These are phyloP conservation scores for Trypanosoma scelopori DNA, from an alignment of 208 protist species.

Conservation along the genomic window DNA sequence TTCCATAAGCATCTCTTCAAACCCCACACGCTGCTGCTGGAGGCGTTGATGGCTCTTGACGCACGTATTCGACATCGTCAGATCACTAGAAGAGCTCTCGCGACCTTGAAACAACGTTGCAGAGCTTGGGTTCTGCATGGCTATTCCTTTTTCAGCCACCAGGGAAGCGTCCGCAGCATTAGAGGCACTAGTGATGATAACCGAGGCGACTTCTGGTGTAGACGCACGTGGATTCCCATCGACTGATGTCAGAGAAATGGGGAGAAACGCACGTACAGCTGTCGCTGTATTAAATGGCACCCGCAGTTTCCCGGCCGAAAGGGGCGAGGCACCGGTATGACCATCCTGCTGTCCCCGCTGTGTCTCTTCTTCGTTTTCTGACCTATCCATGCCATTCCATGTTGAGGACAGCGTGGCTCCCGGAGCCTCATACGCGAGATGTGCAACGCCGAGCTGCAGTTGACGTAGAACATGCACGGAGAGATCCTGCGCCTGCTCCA, in stretches of 20 bases:
- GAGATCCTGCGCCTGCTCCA: slow-evolving; percentile 24
- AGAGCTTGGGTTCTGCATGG: background rate
- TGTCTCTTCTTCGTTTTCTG: background rate
- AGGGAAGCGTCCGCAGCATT: background rate
- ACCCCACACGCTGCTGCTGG: slow-evolving; percentile 9
- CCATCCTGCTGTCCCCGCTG: slow-evolving; percentile 22
- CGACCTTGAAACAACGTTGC: background rate
- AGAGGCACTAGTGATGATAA: background rate
- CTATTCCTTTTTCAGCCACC: background rate
- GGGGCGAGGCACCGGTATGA: slow-evolving; percentile 18
- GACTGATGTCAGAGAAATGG: slow-evolving; percentile 13
- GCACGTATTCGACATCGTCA: background rate
- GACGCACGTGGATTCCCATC: background rate
- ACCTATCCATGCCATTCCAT: slow-evolving; percentile 45
- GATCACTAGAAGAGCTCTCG: slow-evolving; percentile 24
- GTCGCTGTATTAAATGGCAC: slow-evolving; percentile 65
- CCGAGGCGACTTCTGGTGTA: background rate
- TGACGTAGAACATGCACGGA: slow-evolving; percentile 64
- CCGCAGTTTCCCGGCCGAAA: slow-evolving; percentile 10
- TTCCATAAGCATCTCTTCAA: slow-evolving; percentile 33
- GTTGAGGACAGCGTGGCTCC: slow-evolving; percentile 26
- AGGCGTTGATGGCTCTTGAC: too few relatives aligned
- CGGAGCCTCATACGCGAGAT: slow-evolving; percentile 45
- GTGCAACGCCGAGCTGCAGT: slow-evolving; percentile 49
- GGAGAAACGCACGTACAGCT: slow-evolving; percentile 72